Evolutionary conservation across 257 asterid species (phyloP), one percentile per base, ranked within the genome.

Genomic region (Lavandula angustifolia): DNA sequence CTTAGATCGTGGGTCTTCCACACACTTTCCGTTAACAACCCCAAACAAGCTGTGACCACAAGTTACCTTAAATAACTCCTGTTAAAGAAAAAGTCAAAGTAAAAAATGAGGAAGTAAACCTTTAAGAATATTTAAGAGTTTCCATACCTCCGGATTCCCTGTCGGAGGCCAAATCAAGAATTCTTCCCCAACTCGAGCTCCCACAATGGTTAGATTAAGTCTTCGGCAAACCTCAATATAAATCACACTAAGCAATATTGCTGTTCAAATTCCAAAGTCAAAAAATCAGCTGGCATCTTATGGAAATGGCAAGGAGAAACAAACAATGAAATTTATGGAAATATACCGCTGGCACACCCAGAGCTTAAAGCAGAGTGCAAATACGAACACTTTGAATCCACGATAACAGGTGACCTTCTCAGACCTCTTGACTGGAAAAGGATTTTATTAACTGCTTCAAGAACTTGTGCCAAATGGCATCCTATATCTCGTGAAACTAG

Each of bases 181-280:
- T 35, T 90, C 97, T 74, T 94, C 99, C 82, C 96, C 97, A 82
- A 94, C 97, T 73, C 89, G 95, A 76, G 99, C 88, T 73, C 98
- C 96, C 68, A 90, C 91, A 66, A 94, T 85, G 44, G 86, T 84
- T 79, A 94, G 86, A 70, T 90, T 87, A 66, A 90, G 94, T 73
- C 96, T 82, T 75, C 76, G 91, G 65, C 96, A 94, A 69, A 94
- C 99, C 83, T 94, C 99, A 71, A 94, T 94, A 40, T 94, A 90
- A 58, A 90, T 86, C 71, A 90, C 89, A 50, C 97, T 88, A 59
- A 94, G 87, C 89, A 94, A 80, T 78, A 94, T 90, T 67, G 91
- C 95, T 94, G 95, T 64, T 51, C 65, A 72, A 16, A 58, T 64
- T 49, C 68, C 37, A 69, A 47, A 71, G 52, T 12, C 48, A 49